Percentiles rank a stretch among this genome's conserved stretches.
phyloP scores from a whole-genome alignment of 371 early-diverging fungal species.

The Spraguea lophii region DNA sequence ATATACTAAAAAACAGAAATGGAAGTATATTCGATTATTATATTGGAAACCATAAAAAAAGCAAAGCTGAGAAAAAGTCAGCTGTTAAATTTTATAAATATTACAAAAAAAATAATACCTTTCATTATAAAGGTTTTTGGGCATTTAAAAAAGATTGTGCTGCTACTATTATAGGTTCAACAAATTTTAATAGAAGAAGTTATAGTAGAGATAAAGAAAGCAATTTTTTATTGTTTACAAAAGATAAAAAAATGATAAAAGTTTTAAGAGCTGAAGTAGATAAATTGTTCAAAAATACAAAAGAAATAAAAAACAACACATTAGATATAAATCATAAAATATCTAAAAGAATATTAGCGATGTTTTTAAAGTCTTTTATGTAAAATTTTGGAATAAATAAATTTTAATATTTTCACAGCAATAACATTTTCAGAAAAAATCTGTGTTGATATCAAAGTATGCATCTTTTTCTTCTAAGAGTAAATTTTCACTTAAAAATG shows the following conservation, averaged over 20 bases:
- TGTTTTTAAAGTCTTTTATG: no score
- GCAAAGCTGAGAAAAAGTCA: conserved; percentile 1
- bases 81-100: conserved; percentile 8
- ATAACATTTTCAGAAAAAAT: no score
- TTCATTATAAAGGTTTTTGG: conserved; percentile 38
- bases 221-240: conserved; percentile 17
- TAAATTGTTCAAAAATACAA: not conserved
- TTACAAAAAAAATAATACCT: conserved; percentile 1
- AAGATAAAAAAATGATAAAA: not conserved
- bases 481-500: no score
- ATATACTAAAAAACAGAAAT: no score
- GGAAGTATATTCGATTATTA: no score
- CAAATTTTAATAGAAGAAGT: conserved; percentile 34
- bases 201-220: conserved; percentile 17
- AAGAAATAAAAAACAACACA: not conserved
- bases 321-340: no score
- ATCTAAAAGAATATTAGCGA: no score
- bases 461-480: no score
- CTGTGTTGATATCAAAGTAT: no score
- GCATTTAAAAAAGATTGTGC: conserved; percentile 15
- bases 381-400: no score
- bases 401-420: no score
- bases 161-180: conserved; percentile 27
- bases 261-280: not conserved
- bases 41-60: no score